Percentiles rank a stretch among this genome's conserved stretches.
These are phyloP conservation scores for Globisporangium spiculum DNA, from an alignment of 352 stramenopile species.

Conservation along the genomic window DNA sequence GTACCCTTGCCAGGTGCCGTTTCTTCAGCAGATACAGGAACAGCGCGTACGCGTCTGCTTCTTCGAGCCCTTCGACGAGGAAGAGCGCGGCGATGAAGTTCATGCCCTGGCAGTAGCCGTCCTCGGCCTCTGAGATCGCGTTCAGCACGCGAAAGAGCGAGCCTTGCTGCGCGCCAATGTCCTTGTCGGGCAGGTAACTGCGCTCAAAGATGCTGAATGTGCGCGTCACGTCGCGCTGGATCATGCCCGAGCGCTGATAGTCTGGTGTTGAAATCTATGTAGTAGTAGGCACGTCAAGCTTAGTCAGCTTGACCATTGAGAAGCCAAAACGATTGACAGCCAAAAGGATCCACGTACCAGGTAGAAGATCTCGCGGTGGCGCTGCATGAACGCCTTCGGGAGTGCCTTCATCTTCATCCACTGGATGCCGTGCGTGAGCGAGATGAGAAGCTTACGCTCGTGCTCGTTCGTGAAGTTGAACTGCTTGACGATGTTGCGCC, in stretches of 20 bases:
- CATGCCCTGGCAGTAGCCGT: slow-evolving; percentile 87
- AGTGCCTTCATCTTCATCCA: slow-evolving; percentile 63
- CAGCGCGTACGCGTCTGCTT: slow-evolving; percentile 77
- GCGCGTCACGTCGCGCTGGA: slow-evolving; percentile 78
- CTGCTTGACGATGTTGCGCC: slow-evolving; percentile 75
- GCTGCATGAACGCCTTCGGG: slow-evolving; percentile 48
- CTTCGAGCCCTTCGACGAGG: slow-evolving; percentile 74
- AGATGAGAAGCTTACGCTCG: slow-evolving; percentile 60
- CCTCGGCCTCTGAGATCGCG: slow-evolving; percentile 73
- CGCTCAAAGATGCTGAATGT: slow-evolving; percentile 87
- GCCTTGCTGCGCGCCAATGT: slow-evolving; percentile 52
- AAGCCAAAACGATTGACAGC: neutral
- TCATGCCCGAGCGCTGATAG: slow-evolving; percentile 67
- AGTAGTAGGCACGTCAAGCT: neutral
- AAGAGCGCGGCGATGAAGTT: slow-evolving; percentile 88
- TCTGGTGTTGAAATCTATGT: slow-evolving; percentile 48
- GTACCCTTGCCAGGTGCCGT: slow-evolving; percentile 60
- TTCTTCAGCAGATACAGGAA: slow-evolving; percentile 85
- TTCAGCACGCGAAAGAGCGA: slow-evolving; percentile 78
- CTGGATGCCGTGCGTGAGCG: slow-evolving; percentile 57
- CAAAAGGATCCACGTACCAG: slow-evolving; percentile 29
- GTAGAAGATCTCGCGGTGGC: slow-evolving; percentile 80
- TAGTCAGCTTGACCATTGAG: too few relatives aligned
- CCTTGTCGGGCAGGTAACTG: slow-evolving; percentile 30
- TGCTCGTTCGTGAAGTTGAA: slow-evolving; percentile 74